Base-by-base conservation (phyloP, 2,329 filamentous ascomycete species). In the Talaromyces rugulosus region DNA sequence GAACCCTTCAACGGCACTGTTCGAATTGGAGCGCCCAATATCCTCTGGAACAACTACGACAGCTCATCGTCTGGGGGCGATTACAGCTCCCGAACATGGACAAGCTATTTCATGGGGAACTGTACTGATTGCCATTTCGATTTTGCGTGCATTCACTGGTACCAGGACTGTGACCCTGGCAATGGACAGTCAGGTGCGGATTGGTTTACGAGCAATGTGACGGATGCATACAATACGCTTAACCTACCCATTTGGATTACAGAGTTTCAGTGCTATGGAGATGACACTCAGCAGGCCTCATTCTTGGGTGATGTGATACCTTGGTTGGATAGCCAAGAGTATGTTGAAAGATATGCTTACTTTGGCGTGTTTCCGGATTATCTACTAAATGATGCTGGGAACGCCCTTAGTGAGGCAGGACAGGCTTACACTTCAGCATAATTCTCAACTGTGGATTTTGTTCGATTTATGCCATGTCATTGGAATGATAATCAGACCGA, bases 81-180 rank as follows among this genome's bases (percentile, higher is more conserved):
- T 36, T 52, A 58, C 42, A 4, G 66, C 65, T 56, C 73, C 72
- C 0, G 59, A 72, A 11, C 57, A 0, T 77, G 68, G 63, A 67
- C 75, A 0, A 34, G 62, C 0, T 57, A 63, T 1, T 76, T 76
- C 65, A 33, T 75, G 28, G 33, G 51, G 1, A 62, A 62, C 2
- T 76, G 74, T 54, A 59, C 56, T 0, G 70, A 61, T 2, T 76
- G 74, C 64, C 64, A 59, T n/a, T 66, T 75, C 14, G 74, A 76
- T 63, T 75, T 72, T 56, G 64, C 74, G 40, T 66, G 62, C 14
- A 68, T 75, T 27, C 73, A 76, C 56, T 75, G 72, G 72, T 77
- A 75, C 57, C 70, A 72, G 47, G 68, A 63, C 47, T 8, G 62
- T 60, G 1, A 40, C 6, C 33, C 62, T 2, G 47, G 57, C 4